Evolutionary conservation across 805 yeast species (phyloP), one percentile per base, ranked within the genome.

Genomic region (Starmerella cellae): DNA sequence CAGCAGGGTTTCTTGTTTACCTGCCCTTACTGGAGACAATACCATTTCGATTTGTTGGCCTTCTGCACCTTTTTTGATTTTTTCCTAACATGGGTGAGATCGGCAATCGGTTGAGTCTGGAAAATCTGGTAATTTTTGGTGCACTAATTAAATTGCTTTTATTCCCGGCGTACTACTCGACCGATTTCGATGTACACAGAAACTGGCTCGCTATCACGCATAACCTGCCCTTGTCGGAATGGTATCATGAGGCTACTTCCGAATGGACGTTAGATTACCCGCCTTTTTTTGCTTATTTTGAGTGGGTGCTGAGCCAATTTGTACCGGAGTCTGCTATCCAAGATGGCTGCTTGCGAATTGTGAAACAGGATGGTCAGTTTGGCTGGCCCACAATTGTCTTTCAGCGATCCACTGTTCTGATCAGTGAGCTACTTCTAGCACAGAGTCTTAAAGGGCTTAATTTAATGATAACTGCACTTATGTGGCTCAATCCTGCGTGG

Each of bases 231-330:
- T 38, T 87, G 16, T 62, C 63, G 14, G 59, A 79, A 42, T 91
- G 99, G 99, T 91, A 91, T 58, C 58, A 68, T 33, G 95, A 91
- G 37, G 75, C 83, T 0, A 71, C 74, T 14, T 72, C 75, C 35
- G 85, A 81, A 57, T 91, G 97, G 96, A 91, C 97, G 0, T 64
- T 91, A 32, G 98, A 91, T 60, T 91, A 88, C 62, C 98, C 99
- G 10, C 99, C 99, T 0, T 82, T 85, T 55, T 91, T 91, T 61
- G 98, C 98, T 0, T 87, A 84, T 61, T 88, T 91, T 53, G 98
- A 91, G 60, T 84, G 85, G 82, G 18, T 69, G 2, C 58, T 91
- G 37, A 69, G 94, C 0, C 77, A 69, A 39, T 68, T 82, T 42
- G 88, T 81, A 1, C 94, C 95, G 0, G 38, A 52, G 2, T 23